Evolutionary conservation across 331 rosid genomes (phyloP).

Genomic region (Saraca asoca): DNA sequence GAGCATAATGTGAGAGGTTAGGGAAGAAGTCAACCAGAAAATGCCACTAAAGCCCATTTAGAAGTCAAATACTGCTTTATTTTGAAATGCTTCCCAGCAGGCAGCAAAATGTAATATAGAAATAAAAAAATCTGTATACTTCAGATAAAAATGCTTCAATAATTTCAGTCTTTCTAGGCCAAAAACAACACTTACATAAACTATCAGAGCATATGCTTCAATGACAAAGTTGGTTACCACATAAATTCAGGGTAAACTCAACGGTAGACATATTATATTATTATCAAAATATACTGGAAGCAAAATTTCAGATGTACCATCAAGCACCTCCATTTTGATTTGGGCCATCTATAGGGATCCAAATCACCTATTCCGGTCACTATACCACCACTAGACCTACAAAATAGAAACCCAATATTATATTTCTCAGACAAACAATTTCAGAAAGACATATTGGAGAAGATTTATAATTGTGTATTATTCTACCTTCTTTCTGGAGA

Average conservation of each 20-base stretch:
- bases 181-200: too few species aligned
- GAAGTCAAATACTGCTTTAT: neutral
- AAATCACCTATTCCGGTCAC: conserved; percentile 78
- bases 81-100: neutral
- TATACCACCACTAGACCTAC: conserved; percentile 79
- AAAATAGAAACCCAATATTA: conserved; percentile 39
- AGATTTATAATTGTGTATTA: conserved; percentile 18
- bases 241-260: neutral
- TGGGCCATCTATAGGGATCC: conserved; percentile 89
- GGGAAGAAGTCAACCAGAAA: too few species aligned
- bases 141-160: neutral
- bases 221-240: neutral
- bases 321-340: conserved; percentile 94
- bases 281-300: conserved; percentile 27
- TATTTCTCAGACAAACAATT: conserved; percentile 27
- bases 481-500: conserved; percentile 87
- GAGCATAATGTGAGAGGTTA: neutral
- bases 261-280: neutral
- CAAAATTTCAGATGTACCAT: conserved; percentile 55
- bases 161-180: too few species aligned
- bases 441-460: conserved; percentile 18
- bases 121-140: neutral
- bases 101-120: neutral
- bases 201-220: conserved; percentile 1
- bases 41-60: neutral